These are phyloP conservation scores for Cyclostephanos tholiformis DNA, from an alignment of 108 stramenopile genomes.

Conservation along the genomic window DNA sequence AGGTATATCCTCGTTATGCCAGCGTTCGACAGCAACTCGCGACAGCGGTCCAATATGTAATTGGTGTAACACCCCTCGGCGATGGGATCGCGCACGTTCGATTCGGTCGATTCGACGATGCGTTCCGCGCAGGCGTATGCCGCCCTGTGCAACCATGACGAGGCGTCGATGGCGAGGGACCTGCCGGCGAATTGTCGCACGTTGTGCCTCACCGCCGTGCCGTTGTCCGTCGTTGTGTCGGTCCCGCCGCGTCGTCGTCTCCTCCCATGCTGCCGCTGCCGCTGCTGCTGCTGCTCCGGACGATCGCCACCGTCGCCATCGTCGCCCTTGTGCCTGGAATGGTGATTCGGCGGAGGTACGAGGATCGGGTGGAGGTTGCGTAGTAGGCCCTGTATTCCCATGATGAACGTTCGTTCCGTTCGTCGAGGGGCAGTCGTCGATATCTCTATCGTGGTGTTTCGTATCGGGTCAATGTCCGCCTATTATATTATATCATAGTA, in stretches of 20 bases:
- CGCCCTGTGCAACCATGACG: slow-evolving; percentile 87
- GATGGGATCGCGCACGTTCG: slow-evolving; percentile 42
- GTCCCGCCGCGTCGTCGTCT: neutral
- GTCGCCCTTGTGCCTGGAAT: slow-evolving; percentile 8
- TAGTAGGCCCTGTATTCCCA: slow-evolving; percentile 86
- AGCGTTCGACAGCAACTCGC: slow-evolving; percentile 58
- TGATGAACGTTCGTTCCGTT: slow-evolving; percentile 22
- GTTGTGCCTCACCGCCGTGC: slow-evolving; percentile 31
- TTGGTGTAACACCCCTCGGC: slow-evolving; percentile 55
- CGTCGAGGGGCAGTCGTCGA: neutral
- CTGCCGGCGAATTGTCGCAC: slow-evolving; percentile 62
- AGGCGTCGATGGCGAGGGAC: slow-evolving; percentile 79
- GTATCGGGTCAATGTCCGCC: neutral
- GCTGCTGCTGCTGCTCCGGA: no score
- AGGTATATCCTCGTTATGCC: slow-evolving; percentile 60
- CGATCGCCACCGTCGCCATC: neutral
- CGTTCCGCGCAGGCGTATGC: slow-evolving; percentile 78
- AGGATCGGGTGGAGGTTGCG: slow-evolving; percentile 62
- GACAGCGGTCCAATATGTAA: slow-evolving; percentile 71
- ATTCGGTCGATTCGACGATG: slow-evolving; percentile 71
- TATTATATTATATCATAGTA: no score
- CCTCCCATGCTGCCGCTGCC: no score
- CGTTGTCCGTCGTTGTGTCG: neutral
- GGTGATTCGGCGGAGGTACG: slow-evolving; percentile 41
- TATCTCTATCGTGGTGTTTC: neutral